Evolutionary conservation across 805 yeast species (phyloP).

Genomic region (Saturnispora bothae): DNA sequence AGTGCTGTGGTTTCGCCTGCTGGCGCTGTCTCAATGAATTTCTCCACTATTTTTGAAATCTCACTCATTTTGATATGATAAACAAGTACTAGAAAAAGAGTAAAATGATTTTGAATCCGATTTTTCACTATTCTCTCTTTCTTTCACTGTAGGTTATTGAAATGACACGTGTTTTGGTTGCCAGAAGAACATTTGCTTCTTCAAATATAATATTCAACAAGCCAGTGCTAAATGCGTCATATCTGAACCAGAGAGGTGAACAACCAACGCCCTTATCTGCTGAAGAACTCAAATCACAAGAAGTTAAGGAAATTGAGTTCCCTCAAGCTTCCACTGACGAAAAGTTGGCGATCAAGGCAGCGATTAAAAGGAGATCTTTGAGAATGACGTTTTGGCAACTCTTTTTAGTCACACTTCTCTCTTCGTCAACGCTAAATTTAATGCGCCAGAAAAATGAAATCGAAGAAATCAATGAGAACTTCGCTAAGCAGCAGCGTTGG

Average conservation of each 20-base stretch:
- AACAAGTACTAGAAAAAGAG: not conserved
- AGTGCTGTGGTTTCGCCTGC: slow-evolving; percentile 39
- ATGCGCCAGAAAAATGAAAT: slow-evolving; percentile 34
- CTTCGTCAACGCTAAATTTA: slow-evolving; percentile 37
- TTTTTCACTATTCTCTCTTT: too few species aligned
- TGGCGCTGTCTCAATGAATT: slow-evolving; percentile 40
- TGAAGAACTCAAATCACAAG: slow-evolving; percentile 11
- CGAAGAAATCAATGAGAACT: slow-evolving; percentile 33
- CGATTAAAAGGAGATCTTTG: slow-evolving; percentile 21
- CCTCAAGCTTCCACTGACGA: slow-evolving; percentile 16
- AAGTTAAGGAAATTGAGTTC: slow-evolving; percentile 11
- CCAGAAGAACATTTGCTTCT: too few species aligned
- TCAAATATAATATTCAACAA: too few species aligned
- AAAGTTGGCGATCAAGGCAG: slow-evolving; percentile 16
- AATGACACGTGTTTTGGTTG: too few species aligned
- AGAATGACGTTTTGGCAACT: slow-evolving; percentile 26
- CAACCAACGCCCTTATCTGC: slow-evolving; percentile 20
- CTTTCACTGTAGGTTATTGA: too few species aligned
- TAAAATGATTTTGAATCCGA: too few species aligned
- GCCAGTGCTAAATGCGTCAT: slow-evolving; percentile 19
- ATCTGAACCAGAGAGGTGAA: slow-evolving; percentile 19
- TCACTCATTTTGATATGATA: slow-evolving; percentile 11
- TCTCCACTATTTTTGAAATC: slow-evolving; percentile 22
- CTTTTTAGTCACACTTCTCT: slow-evolving; percentile 21
- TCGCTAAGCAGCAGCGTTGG: slow-evolving; percentile 29